These are phyloP conservation scores for Dysphania ambrosioides DNA, from an alignment of 148 eudicot genomes.

Conservation along the genomic window DNA sequence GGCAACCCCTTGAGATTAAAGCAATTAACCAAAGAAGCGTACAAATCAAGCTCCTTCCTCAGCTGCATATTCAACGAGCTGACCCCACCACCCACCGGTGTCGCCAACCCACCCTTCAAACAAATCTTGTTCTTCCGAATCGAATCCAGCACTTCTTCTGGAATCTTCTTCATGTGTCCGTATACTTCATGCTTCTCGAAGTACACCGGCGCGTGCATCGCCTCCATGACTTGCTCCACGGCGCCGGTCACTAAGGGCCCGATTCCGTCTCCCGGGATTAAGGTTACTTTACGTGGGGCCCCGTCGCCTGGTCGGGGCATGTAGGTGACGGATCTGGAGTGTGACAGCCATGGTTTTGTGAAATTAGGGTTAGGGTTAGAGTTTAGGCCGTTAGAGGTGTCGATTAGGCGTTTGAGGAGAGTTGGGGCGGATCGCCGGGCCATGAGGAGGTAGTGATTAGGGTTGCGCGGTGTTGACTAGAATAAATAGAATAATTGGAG, in stretches of 20 bases:
- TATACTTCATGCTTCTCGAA: slow-evolving; percentile 66
- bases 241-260: slow-evolving; percentile 84
- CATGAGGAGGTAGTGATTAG: not conserved
- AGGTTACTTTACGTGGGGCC: slow-evolving; percentile 52
- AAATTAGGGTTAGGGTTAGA: slow-evolving; percentile 1
- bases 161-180: slow-evolving; percentile 62
- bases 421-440: slow-evolving; percentile 1
- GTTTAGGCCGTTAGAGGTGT: not conserved
- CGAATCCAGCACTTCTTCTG: slow-evolving; percentile 53
- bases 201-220: slow-evolving; percentile 77
- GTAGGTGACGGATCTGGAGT: slow-evolving; percentile 57
- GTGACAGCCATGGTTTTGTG: not conserved
- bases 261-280: slow-evolving; percentile 82
- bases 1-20: slow-evolving; percentile 60
- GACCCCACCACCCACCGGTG: slow-evolving; percentile 81
- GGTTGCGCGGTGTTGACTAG: not conserved
- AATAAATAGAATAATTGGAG: no score
- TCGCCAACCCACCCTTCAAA: slow-evolving; percentile 61
- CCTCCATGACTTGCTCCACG: slow-evolving; percentile 66
- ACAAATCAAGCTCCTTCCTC: slow-evolving; percentile 68
- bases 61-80: slow-evolving; percentile 62
- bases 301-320: slow-evolving; percentile 95
- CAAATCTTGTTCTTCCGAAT: slow-evolving; percentile 64
- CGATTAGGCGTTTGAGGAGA: not conserved
- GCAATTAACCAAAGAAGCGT: slow-evolving; percentile 66